Percentiles rank a stretch among this genome's conserved stretches.
These are phyloP conservation scores for Knoxia roxburghii DNA, from an alignment of 257 asterid genomes.

Conservation along the genomic window DNA sequence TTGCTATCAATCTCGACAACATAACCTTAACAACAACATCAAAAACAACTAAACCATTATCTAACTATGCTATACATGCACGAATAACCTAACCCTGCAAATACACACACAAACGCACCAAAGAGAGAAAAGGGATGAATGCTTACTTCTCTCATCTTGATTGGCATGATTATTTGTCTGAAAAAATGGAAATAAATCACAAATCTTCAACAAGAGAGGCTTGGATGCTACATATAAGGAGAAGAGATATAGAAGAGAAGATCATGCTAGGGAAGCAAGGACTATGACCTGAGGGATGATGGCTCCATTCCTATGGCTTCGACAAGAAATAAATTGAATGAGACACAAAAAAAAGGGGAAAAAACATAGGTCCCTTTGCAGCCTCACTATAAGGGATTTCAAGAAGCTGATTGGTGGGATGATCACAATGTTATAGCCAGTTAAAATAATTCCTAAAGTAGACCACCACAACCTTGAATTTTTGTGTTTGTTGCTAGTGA, in stretches of 20 bases:
- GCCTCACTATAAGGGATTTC: background rate
- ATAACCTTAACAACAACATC: background rate
- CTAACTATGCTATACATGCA: no score
- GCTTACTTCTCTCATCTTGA: conserved; percentile 40
- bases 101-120: background rate
- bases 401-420: conserved; percentile 12
- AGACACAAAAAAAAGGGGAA: no score
- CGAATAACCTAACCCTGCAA: no score
- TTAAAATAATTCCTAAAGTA: background rate
- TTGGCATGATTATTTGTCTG: conserved; percentile 23
- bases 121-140: background rate
- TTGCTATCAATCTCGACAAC: background rate
- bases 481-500: conserved; percentile 18
- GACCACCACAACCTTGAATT: conserved; percentile 13
- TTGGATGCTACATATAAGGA: background rate
- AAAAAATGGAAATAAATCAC: background rate
- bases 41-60: no score
- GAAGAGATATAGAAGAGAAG: background rate
- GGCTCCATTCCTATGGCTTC: background rate
- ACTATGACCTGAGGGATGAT: conserved; percentile 21
- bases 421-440: conserved; percentile 2
- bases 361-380: background rate
- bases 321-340: background rate
- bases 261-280: background rate
- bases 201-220: background rate